A percentile compares a stretch with the other conserved stretches of the same genome.
Conservation (phyloP, 495 filamentous ascomycete genomes). For the Cercophora sp. region DNA sequence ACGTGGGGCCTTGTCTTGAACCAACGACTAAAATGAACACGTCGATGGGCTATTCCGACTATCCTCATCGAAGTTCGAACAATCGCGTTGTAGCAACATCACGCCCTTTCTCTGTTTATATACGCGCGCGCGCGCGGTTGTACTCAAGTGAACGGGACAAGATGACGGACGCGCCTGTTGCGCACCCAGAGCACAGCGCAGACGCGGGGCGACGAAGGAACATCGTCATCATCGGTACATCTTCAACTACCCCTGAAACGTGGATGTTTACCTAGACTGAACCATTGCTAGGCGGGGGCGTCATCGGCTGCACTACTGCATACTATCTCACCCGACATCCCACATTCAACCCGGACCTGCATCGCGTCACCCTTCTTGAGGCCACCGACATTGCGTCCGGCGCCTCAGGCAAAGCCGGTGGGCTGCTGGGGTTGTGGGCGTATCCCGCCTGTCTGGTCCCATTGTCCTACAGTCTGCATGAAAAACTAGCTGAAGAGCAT, state of each 20-base stretch:
- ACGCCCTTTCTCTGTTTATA: too few species aligned
- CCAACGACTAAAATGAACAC: too few species aligned
- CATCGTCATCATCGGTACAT: conserved; percentile 66
- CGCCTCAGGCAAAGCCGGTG: conserved; percentile 93
- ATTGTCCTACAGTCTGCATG: conserved; percentile 79
- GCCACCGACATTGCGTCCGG: conserved; percentile 83
- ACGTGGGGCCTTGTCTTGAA: too few species aligned
- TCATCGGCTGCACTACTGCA: conserved; percentile 90
- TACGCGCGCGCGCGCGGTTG: too few species aligned
- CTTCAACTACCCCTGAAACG: too few species aligned
- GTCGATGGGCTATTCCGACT: too few species aligned
- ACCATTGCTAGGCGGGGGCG: conserved; percentile 88
- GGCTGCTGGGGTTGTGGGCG: conserved; percentile 87
- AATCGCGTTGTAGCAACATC: too few species aligned
- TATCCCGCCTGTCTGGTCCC: conserved; percentile 84
- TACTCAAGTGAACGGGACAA: too few species aligned
- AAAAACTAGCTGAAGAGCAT: conserved; percentile 80
- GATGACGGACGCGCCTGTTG: too few species aligned
- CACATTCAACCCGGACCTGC: conserved; percentile 66
- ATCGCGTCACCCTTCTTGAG: conserved; percentile 85
- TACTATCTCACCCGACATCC: conserved; percentile 92
- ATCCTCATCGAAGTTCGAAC: too few species aligned
- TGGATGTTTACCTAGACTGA: too few species aligned
- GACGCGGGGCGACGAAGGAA: conserved; percentile 43
- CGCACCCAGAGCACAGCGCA: conserved; percentile 15